Evolutionary conservation across 108 stramenopile species (phyloP).

Genomic region (Parietichytrium sp.): DNA sequence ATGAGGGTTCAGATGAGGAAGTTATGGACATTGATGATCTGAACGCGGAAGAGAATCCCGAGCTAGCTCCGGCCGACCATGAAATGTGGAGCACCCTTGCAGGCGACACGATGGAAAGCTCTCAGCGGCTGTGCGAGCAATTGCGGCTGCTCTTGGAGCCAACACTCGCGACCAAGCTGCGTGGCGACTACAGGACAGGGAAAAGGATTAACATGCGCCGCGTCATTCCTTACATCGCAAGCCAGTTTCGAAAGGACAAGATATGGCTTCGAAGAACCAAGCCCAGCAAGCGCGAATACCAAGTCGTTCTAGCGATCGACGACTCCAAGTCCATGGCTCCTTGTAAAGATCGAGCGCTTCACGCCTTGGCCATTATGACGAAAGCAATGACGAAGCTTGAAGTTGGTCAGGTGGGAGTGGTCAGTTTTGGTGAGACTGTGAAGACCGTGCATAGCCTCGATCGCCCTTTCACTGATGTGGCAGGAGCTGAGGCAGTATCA

Average conservation of each 20-base stretch:
- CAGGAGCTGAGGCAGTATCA: constrained; percentile 71
- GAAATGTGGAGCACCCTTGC: constrained; percentile 52
- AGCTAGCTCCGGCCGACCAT: not conserved
- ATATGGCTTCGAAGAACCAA: constrained; percentile 99
- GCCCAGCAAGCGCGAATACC: constrained; percentile 93
- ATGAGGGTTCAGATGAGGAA: not conserved
- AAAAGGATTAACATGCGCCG: constrained; percentile 98
- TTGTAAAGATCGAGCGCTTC: constrained; percentile 82
- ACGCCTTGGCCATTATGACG: constrained; percentile 83
- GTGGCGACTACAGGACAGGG: constrained; percentile 94
- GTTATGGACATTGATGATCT: not conserved
- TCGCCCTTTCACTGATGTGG: constrained; percentile 80
- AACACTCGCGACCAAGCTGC: constrained; percentile 85
- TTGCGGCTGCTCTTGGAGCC: constrained; percentile 93
- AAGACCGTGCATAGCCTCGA: constrained; percentile 82
- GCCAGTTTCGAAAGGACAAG: constrained; percentile 95
- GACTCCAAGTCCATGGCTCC: constrained; percentile 93
- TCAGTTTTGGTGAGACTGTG: constrained; percentile 85
- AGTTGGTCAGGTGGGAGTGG: constrained; percentile 87
- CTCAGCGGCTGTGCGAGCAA: constrained; percentile 91
- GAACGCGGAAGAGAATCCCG: not conserved
- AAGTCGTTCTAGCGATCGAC: constrained; percentile 91
- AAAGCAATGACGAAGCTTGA: constrained; percentile 90
- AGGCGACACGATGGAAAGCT: constrained; percentile 71
- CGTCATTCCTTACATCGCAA: constrained; percentile 97